A percentile compares a stretch with the other conserved stretches of the same genome.
Evolutionary conservation across 208 protist genomes (phyloP).

Genomic region (Trypanosoma scelopori): DNA sequence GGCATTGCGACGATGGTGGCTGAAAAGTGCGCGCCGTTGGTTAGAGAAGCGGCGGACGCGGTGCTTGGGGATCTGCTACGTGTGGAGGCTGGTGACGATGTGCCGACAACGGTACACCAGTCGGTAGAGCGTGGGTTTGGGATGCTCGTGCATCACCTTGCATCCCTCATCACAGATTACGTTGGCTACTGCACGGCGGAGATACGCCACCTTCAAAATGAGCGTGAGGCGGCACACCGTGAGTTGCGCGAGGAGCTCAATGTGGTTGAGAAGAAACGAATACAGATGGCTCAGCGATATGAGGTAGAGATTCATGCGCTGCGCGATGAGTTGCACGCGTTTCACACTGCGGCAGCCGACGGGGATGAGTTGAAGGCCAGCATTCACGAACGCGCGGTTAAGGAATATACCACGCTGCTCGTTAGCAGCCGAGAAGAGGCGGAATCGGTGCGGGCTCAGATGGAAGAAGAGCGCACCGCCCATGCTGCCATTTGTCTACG

Average conservation of each 20-base stretch:
- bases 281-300: constrained; percentile 14
- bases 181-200: constrained; percentile 11
- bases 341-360: constrained; percentile 19
- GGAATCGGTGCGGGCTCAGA: constrained; percentile 16
- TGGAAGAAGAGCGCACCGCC: constrained; percentile 46
- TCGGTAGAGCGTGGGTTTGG: constrained; percentile 23
- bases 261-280: constrained; percentile 10
- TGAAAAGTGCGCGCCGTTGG: constrained; percentile 16
- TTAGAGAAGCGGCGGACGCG: constrained; percentile 12
- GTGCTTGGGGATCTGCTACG: constrained; percentile 27
- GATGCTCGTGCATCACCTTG: constrained; percentile 14
- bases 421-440: constrained; percentile 31
- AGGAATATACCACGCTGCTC: constrained; percentile 36
- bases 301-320: constrained; percentile 28
- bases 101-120: constrained; percentile 19
- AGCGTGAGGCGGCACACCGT: constrained; percentile 15
- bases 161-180: constrained; percentile 5
- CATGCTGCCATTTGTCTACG: constrained; percentile 39
- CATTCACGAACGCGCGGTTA: constrained; percentile 29
- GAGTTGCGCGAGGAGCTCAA: constrained; percentile 14
- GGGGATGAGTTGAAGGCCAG: constrained; percentile 22
- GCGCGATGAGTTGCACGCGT: constrained; percentile 29
- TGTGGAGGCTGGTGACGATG: constrained; percentile 33
- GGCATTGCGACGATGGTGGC: constrained; percentile 10
- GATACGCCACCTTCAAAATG: constrained; percentile 10